These are phyloP conservation scores for Lactifluus volemus DNA, from an alignment of 768 basidiomycete genomes.

Conservation along the genomic window DNA sequence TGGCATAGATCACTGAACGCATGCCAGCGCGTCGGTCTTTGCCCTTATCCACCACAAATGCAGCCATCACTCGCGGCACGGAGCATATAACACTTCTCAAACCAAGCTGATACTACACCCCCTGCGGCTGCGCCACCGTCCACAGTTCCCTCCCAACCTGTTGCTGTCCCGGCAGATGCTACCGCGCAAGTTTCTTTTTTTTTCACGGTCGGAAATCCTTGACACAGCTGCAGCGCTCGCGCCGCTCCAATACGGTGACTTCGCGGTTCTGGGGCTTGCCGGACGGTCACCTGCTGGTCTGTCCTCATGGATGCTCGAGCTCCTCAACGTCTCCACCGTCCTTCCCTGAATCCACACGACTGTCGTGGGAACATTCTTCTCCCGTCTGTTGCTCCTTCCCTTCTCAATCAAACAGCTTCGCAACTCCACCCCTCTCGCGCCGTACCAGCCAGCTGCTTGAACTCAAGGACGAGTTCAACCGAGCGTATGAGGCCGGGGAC, in stretches of 20 bases:
- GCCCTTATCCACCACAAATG: neutral
- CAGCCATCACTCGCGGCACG: neutral
- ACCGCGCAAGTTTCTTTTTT: neutral
- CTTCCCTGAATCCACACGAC: slow-evolving; percentile 85
- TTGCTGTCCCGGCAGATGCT: neutral
- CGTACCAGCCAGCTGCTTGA: slow-evolving; percentile 50
- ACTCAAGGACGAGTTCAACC: slow-evolving; percentile 41
- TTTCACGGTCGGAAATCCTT: neutral
- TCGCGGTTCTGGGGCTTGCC: slow-evolving; percentile 57
- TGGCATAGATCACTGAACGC: neutral
- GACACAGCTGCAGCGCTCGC: slow-evolving; percentile 20
- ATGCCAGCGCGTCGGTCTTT: slow-evolving; percentile 3
- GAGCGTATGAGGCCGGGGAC: slow-evolving; percentile 29
- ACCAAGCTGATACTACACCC: neutral
- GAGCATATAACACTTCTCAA: slow-evolving; percentile 14
- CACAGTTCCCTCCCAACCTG: neutral
- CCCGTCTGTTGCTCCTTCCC: slow-evolving; percentile 54
- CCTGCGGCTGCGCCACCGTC: neutral
- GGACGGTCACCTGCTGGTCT: slow-evolving; percentile 59
- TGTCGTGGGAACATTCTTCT: slow-evolving; percentile 50
- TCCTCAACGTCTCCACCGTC: slow-evolving; percentile 58
- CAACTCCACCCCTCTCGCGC: slow-evolving; percentile 50
- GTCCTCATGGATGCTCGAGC: slow-evolving; percentile 53
- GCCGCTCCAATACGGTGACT: slow-evolving; percentile 62
- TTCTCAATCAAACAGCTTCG: slow-evolving; percentile 48